Base-by-base conservation (phyloP, 768 basidiomycete genomes). In the Trametopsis cervina region DNA sequence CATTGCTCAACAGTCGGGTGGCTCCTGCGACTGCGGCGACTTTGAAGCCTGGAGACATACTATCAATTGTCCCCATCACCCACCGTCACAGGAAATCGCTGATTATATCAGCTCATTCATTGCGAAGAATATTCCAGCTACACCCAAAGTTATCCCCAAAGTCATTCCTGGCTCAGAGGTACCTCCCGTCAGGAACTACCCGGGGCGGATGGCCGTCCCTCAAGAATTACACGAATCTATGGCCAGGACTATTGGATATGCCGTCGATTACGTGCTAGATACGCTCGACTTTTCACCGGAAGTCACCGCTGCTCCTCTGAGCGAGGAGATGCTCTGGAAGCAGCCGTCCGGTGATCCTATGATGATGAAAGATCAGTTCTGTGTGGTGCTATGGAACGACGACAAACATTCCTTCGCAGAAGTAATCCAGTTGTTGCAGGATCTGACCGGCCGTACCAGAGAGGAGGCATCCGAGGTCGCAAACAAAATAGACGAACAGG, bases 1-100 rank as follows among this genome's bases (percentile, higher is more conserved):
- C 65, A 86, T 95, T 55, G 84, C 88, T 6, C 89, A 89, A 49
- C 92, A 96, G 56, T 84, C 88, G 0, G 88, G 92, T 5, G 89
- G 92, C 4, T 93, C 89, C 56, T 99, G 96, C 61, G 93, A 97
- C 65, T 97, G 95, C 57, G 92, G 92, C 13, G 94, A 97, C 59
- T 72, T 76, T 20, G 87, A 95, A 59, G 89, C 90, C 1, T 98
- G 93, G 92, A 76, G 81, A 26, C 58, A 61, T 4, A 69, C 77
- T 4, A 74, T 88, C 13, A 64, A 71, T 11, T 94, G 91, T 62
- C 81, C 83, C 0, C 78, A 78, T 59, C 90, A 95, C 59, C 89
- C 90, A 11, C 75, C 81, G 27, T 45, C 51, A 22, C n/a, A 50
- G 13, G 58, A 61, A 47, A 54, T 54, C 18, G 61, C 66, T n/a